These are phyloP conservation scores for Tetracladium marchalianum DNA, from an alignment of 495 filamentous ascomycete species.

Conservation along the genomic window DNA sequence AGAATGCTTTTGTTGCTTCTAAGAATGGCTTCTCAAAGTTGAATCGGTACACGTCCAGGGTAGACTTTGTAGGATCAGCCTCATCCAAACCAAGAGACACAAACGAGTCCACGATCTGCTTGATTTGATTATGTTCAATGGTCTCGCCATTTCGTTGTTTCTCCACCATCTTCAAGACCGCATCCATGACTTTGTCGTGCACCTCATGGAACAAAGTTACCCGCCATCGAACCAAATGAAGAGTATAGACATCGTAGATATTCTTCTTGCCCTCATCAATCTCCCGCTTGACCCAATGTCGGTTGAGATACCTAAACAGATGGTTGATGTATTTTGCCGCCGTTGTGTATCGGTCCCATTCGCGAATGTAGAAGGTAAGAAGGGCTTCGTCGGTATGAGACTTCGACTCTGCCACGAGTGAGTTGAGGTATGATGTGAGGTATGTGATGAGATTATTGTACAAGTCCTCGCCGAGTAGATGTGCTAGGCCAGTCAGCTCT, in stretches of 20 bases:
- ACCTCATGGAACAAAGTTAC: conserved; percentile 79
- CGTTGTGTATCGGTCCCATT: conserved; percentile 93
- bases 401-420: conserved; percentile 56
- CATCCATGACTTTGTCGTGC: conserved; percentile 83
- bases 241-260: conserved; percentile 94
- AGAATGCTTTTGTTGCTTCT: conserved; percentile 72
- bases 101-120: conserved; percentile 94
- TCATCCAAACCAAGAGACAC: conserved; percentile 94
- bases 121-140: conserved; percentile 93
- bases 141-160: conserved; percentile 97
- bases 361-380: conserved; percentile 87
- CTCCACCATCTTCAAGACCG: conserved; percentile 90
- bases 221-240: conserved; percentile 93
- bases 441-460: conserved; percentile 86
- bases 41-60: conserved; percentile 83
- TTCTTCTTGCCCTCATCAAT: conserved; percentile 99
- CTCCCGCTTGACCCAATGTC: conserved; percentile 98
- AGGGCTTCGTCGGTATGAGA: conserved; percentile 82
- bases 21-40: conserved; percentile 93
- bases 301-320: conserved; percentile 91
- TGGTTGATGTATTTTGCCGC: conserved; percentile 97
- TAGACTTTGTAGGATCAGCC: conserved; percentile 84
- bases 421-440: conserved; percentile 61
- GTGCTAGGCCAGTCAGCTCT: conserved; percentile 37
- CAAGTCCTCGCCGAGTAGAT: conserved; percentile 90